Percentiles rank a stretch among this genome's conserved stretches.
Conservation (phyloP, 2,329 filamentous ascomycete genomes). For the Colletotrichum costaricense region DNA sequence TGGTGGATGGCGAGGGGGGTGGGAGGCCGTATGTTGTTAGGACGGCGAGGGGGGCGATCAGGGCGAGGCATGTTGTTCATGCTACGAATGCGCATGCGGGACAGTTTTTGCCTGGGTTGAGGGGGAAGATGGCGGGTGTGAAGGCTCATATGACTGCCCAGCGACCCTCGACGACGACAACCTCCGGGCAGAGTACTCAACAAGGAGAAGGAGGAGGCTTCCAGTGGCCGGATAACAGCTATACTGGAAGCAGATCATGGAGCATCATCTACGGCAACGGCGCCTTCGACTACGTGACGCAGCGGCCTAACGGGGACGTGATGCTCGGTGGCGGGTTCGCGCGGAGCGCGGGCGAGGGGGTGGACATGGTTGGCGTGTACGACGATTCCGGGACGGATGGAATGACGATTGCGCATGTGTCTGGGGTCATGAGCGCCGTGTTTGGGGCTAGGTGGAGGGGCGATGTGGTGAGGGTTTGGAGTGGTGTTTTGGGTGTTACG, state of each 20-base stretch:
- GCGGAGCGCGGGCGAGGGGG: slow-evolving; percentile 52
- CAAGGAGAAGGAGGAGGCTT: slow-evolving; percentile 37
- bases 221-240: slow-evolving; percentile 44
- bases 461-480: slow-evolving; percentile 57
- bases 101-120: slow-evolving; percentile 62
- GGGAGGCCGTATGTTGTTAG: slow-evolving; percentile 52
- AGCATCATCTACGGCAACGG: slow-evolving; percentile 55
- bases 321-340: slow-evolving; percentile 66
- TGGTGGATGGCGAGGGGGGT: slow-evolving; percentile 16
- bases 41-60: slow-evolving; percentile 57
- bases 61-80: slow-evolving; percentile 64
- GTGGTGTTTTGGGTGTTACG: slow-evolving; percentile 59
- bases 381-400: slow-evolving; percentile 57
- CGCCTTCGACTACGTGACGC: slow-evolving; percentile 64
- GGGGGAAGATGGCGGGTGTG: slow-evolving; percentile 55
- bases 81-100: slow-evolving; percentile 67
- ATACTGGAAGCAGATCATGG: slow-evolving; percentile 61
- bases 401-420: slow-evolving; percentile 51
- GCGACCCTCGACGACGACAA: slow-evolving; percentile 45
- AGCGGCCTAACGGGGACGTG: slow-evolving; percentile 59
- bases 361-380: slow-evolving; percentile 58
- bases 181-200: background rate
- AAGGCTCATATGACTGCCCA: slow-evolving; percentile 64
- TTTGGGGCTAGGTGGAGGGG: slow-evolving; percentile 53
- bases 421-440: slow-evolving; percentile 54